Evolutionary conservation across 768 basidiomycete genomes (phyloP).

Genomic region (Lactifluus echinatus): DNA sequence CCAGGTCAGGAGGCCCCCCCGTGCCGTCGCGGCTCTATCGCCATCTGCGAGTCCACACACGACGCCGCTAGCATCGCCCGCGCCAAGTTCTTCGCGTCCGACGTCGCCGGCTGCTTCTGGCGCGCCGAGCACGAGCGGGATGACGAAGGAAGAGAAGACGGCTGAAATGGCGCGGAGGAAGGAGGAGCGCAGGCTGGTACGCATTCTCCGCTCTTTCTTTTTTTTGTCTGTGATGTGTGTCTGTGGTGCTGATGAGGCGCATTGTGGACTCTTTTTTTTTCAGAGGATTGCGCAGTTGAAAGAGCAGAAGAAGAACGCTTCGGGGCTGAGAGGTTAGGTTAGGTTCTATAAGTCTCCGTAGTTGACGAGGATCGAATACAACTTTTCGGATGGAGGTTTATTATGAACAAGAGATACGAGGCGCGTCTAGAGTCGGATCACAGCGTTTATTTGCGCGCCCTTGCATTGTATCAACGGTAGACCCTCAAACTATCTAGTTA

Average conservation of each 20-base stretch:
- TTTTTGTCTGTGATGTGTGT: not conserved
- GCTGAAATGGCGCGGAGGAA: slow-evolving; percentile 87
- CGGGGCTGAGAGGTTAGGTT: slow-evolving; percentile 1
- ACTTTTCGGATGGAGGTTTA: no score
- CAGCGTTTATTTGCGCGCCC: no score
- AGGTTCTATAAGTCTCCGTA: no score
- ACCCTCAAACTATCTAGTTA: no score
- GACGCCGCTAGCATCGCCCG: slow-evolving; percentile 10
- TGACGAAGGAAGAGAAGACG: slow-evolving; percentile 88
- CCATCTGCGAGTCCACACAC: not conserved
- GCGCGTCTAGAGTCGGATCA: no score
- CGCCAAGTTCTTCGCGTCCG: slow-evolving; percentile 18
- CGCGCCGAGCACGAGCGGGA: slow-evolving; percentile 33
- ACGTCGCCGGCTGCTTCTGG: slow-evolving; percentile 21
- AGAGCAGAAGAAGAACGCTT: slow-evolving; percentile 61
- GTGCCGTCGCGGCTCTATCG: not conserved
- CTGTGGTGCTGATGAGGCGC: not conserved
- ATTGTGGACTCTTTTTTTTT: not conserved
- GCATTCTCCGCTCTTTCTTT: slow-evolving; percentile 18
- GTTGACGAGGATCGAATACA: no score
- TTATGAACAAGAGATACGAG: not conserved
- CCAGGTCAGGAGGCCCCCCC: not conserved
- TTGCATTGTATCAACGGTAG: no score
- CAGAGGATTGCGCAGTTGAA: slow-evolving; percentile 75
- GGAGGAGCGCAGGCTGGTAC: slow-evolving; percentile 84